Base-by-base conservation (phyloP, 2,329 filamentous ascomycete genomes). In the Pestalotiopsis sp. region DNA sequence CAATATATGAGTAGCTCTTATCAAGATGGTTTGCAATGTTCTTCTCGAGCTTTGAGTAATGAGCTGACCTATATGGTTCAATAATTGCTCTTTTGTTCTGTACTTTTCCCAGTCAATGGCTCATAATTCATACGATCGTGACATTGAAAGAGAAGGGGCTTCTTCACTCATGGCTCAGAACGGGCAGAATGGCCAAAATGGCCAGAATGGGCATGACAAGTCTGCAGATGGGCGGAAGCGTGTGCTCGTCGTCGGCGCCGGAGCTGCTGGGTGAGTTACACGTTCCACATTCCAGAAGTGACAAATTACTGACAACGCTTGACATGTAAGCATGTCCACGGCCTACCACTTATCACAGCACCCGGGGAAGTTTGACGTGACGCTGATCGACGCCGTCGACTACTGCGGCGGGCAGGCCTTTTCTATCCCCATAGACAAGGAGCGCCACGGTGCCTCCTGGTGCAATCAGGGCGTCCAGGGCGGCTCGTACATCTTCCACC, bases 321-420 rank as follows among this genome's bases (percentile, higher is more conserved):
- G 5, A 52, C 7, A 3, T 2, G 2, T 4, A 78, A 36, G 82
- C 68, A 83, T 83, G 88, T 88, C 87, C 57, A 87, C 87, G 70
- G 87, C 88, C 1, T 83, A 89, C 71, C 87, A 90, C 69, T 83
- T 90, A 7, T 84, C 87, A 27, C 82, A 88, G 69, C 86, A 90
- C 71, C 86, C 84, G 0, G 85, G 87, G 68, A 87, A 86, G 72
- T 90, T 90, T 77, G 83, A 88, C 59, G 84, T 90, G 23, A 90
- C 87, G 2, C 74, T 90, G 41, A 82, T 88, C 69, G 86, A 88
- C 67, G 85, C 86, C 2, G 84, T 85, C 7, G 81, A 87, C 73
- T 88, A 88, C 74, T 89, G 88, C 73, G 88, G 88, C 67, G 88
- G 88, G 0, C 88, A 91, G 74, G 88, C 88, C 1, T 90, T 89